Evolutionary conservation across 768 basidiomycete genomes (phyloP), one percentile per base, ranked within the genome.

Genomic region (Hortiboletus flavorubellus): DNA sequence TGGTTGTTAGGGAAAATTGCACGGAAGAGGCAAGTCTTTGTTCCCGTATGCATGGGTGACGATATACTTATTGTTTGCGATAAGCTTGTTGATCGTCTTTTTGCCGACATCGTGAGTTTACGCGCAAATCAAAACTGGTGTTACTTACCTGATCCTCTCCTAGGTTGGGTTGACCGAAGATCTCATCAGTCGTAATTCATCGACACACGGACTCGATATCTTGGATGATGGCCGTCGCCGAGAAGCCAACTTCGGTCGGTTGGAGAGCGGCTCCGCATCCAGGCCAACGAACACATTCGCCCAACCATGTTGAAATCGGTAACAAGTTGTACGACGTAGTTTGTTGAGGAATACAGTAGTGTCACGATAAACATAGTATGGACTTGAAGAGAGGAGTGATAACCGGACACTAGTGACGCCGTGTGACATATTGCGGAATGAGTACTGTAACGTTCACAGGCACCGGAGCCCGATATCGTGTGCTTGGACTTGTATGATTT

Each of bases 81-180:
- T 39, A 86, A 21, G 80, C 75, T 87, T 49, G 59, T 86, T 42
- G 84, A 87, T 58, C 78, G 82, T 51, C 78, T 93, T 23, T 70
- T 93, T 21, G 71, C 71, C 3, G 91, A 93, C 56, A 74, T 93
- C 44, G 85, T 89, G 62, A 70, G 85, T 73, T n/a, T 10, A 21
- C 49, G 11, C 7, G 23, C 8, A 23, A 42, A 26, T 8, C 44
- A 50, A 45, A 45, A 14, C 34, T 35, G 45, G 30, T 35, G 42
- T 46, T 14, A 44, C 53, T 57, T 35, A 68, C 34, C 23, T 0
- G 18, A 26, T 31, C 4, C 8, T 18, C 2, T 54, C 26, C 41
- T 58, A 89, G 80, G 72, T 91, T 30, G 82, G 85, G 63, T 69
- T 89, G 30, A 87, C 86, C 0, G 81, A 89, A 64, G 71, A 75